Evolutionary conservation across 2,329 filamentous ascomycete species (phyloP).

Genomic region (Fusarium sp.): DNA sequence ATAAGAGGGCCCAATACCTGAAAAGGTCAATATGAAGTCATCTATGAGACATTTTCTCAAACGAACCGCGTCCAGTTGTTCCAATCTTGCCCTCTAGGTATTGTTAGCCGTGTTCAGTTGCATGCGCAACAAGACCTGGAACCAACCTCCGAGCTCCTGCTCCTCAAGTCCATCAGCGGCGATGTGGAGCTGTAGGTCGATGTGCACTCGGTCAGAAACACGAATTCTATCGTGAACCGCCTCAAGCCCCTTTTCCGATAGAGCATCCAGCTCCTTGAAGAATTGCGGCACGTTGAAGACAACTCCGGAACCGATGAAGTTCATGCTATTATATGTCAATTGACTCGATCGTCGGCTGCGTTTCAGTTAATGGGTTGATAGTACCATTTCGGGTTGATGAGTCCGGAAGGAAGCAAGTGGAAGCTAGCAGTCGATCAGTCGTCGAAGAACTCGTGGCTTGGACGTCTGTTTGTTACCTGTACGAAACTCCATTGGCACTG

Average conservation of each 20-base stretch:
- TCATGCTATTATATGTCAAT: conserved; percentile 52
- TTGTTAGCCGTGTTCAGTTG: neutral
- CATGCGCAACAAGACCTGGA: neutral
- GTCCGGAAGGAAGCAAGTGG: conserved; percentile 73
- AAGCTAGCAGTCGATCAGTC: conserved; percentile 49
- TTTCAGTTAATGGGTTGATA: neutral
- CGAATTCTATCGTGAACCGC: neutral
- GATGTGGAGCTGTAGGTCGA: neutral
- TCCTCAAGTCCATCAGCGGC: conserved; percentile 11
- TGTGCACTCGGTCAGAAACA: conserved; percentile 6
- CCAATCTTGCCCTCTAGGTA: neutral
- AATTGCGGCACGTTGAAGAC: conserved; percentile 69
- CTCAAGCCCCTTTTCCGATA: conserved; percentile 51
- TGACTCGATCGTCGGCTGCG: neutral
- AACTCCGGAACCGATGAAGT: conserved; percentile 76
- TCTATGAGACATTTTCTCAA: rapidly evolving
- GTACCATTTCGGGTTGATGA: conserved; percentile 70
- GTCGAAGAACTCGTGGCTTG: neutral
- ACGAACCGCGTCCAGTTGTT: neutral
- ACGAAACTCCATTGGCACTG: conserved; percentile 48
- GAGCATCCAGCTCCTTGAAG: conserved; percentile 53
- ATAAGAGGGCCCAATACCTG: neutral
- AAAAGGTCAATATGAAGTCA: neutral
- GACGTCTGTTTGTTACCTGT: conserved; percentile 9
- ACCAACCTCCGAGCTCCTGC: conserved; percentile 16